Evolutionary conservation across 2,329 filamentous ascomycete genomes (phyloP).

Genomic region (Parasarocladium wereldwijsianum): DNA sequence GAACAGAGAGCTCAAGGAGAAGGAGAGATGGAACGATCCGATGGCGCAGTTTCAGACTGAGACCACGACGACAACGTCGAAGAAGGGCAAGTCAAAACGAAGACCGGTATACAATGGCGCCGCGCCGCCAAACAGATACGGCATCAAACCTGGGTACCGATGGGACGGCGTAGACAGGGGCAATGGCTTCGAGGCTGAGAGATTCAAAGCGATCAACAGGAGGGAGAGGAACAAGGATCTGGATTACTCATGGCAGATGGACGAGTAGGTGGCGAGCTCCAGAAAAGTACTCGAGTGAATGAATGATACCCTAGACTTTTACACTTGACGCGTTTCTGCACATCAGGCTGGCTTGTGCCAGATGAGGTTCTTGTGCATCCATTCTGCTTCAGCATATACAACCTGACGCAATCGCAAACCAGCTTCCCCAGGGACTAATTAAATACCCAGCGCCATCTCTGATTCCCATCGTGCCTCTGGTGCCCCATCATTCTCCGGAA

Average conservation of each 20-base stretch:
- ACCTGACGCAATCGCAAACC: too few relatives aligned
- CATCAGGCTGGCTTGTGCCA: too few relatives aligned
- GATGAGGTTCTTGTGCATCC: too few relatives aligned
- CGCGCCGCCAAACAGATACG: constrained; percentile 82
- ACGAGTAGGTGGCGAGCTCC: constrained; percentile 54
- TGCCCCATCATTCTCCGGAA: too few relatives aligned
- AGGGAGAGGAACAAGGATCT: constrained; percentile 62
- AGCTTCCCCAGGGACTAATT: too few relatives aligned
- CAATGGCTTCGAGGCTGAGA: constrained; percentile 86
- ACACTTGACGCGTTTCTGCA: too few relatives aligned
- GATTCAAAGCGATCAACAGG: constrained; percentile 77
- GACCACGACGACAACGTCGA: constrained; percentile 18
- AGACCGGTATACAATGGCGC: constrained; percentile 65
- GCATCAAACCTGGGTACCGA: constrained; percentile 77
- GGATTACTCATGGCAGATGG: constrained; percentile 93
- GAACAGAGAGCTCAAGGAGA: constrained; percentile 67
- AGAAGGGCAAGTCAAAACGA: constrained; percentile 20
- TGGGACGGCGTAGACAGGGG: constrained; percentile 96
- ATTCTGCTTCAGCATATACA: too few relatives aligned
- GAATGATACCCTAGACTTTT: too few relatives aligned
- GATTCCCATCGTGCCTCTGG: too few relatives aligned
- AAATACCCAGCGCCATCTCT: too few relatives aligned
- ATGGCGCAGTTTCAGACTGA: constrained; percentile 63
- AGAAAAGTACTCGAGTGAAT: too few relatives aligned
- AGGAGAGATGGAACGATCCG: constrained; percentile 84